Conservation (phyloP, 1,284 basidiomycete species). For the Puccinia sorghi region DNA sequence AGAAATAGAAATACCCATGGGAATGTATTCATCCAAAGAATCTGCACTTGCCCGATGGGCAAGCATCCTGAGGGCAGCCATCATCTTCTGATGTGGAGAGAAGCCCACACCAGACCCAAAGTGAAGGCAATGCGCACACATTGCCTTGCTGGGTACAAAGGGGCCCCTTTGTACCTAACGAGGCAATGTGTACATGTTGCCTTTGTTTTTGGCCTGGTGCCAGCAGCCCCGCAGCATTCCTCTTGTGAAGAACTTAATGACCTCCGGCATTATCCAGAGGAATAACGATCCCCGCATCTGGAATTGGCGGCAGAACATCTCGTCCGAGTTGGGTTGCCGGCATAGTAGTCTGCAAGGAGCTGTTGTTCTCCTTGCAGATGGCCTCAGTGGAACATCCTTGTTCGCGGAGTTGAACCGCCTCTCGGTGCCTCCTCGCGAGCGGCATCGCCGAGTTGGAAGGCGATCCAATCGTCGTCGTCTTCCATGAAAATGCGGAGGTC, state of each 20-base stretch:
- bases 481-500: neutral
- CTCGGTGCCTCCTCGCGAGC: neutral
- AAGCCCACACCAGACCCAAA: no score
- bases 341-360: neutral
- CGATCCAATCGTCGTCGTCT: neutral
- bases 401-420: neutral
- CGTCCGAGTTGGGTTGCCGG: neutral
- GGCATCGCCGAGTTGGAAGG: neutral
- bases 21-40: neutral
- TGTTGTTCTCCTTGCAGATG: slow-evolving; percentile 1
- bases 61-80: neutral
- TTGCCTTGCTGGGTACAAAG: no score
- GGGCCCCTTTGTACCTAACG: no score
- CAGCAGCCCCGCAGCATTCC: neutral
- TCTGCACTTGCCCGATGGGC: slow-evolving; percentile 4
- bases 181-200: no score
- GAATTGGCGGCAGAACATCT: neutral
- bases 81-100: neutral
- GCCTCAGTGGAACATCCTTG: neutral
- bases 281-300: neutral
- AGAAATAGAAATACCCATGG: neutral
- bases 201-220: no score
- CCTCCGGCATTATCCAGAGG: neutral
- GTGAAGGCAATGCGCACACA: no score
- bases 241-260: slow-evolving; percentile 4